A percentile compares a stretch with the other conserved stretches of the same genome.
Conservation (phyloP, 108 stramenopile species). For the Schizochytrium sp. region DNA sequence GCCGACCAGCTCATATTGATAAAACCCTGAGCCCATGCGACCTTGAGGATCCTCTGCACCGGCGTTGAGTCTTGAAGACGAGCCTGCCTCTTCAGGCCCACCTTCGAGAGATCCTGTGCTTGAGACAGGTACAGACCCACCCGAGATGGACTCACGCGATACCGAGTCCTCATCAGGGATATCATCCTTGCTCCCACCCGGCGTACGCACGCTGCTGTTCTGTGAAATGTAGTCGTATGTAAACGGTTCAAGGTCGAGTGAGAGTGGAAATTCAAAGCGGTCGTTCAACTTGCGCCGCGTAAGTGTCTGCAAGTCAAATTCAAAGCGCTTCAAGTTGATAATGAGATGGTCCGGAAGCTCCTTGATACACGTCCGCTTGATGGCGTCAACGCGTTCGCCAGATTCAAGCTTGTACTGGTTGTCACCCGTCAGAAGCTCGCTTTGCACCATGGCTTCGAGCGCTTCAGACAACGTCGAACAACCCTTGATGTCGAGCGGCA, state of each 20-base stretch:
- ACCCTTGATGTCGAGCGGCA: not conserved
- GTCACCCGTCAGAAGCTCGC: conserved; percentile 25
- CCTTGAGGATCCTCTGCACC: not conserved
- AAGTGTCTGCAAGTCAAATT: conserved; percentile 53
- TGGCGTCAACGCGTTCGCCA: not conserved
- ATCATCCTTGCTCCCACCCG: not conserved
- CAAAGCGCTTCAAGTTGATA: conserved; percentile 60
- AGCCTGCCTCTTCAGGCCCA: not conserved
- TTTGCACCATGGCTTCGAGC: not conserved
- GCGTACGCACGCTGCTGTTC: not conserved
- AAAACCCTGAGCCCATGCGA: conserved; percentile 12
- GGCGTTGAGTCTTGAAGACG: no score
- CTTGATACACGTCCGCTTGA: conserved; percentile 30
- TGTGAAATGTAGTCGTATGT: conserved; percentile 20
- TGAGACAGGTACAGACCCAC: not conserved
- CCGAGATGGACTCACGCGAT: not conserved
- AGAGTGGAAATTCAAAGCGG: conserved; percentile 44
- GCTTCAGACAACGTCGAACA: not conserved
- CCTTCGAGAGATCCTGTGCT: not conserved
- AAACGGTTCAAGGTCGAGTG: conserved; percentile 47
- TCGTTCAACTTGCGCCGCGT: conserved; percentile 49
- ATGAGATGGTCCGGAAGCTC: conserved; percentile 34
- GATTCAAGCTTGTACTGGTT: conserved; percentile 38
- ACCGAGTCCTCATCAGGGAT: not conserved
- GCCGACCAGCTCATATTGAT: conserved; percentile 34